phyloP scores from a whole-genome alignment of 2,329 filamentous ascomycete genomes.

The Setomelanomma holmii region DNA sequence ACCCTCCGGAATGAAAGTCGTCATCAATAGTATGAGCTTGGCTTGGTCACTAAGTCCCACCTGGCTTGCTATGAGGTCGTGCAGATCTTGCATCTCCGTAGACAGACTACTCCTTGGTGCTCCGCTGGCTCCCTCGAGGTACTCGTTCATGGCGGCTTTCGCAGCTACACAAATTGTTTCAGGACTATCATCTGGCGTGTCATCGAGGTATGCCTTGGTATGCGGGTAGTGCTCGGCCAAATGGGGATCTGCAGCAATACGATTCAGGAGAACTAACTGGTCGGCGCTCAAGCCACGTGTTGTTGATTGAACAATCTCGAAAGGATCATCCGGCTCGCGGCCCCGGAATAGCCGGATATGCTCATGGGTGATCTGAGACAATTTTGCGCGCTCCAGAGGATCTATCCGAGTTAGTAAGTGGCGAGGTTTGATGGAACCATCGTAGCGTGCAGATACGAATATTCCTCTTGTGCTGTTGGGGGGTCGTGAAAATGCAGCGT shows the following conservation, averaged over 20 bases:
- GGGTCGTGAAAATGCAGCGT: no score
- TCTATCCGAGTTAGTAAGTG: neutral
- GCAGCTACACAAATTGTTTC: neutral
- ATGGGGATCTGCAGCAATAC: neutral
- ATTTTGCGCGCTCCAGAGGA: neutral
- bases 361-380: neutral
- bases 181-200: neutral
- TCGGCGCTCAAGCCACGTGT: neutral
- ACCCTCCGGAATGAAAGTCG: constrained; percentile 5
- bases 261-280: neutral
- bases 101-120: neutral
- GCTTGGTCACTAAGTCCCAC: neutral
- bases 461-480: neutral
- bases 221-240: neutral
- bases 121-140: neutral
- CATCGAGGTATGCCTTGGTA: neutral
- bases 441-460: neutral
- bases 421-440: no score
- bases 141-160: neutral
- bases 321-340: neutral
- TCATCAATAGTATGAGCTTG: constrained; percentile 3
- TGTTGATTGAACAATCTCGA: neutral
- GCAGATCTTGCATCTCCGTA: neutral
- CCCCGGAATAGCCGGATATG: neutral
- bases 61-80: neutral